Conservation (phyloP, 164 flowering plant species). For the Magnolia officinalis region DNA sequence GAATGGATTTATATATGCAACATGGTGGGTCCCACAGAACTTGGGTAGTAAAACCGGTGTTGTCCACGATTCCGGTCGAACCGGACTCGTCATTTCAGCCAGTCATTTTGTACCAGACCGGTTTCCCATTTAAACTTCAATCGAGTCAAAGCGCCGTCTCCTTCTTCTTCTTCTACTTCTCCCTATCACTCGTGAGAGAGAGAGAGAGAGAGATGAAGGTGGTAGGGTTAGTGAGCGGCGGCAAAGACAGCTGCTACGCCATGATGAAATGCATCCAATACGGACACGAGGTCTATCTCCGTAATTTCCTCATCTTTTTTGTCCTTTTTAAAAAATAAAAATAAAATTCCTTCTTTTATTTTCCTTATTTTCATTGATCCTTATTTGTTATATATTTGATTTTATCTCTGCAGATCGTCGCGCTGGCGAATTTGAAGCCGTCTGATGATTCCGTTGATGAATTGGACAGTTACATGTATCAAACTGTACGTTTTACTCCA, state of each 20-base stretch:
- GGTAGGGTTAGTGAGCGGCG: conserved; percentile 90
- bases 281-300: conserved; percentile 66
- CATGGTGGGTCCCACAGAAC: too few relatives aligned
- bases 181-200: too few relatives aligned
- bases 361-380: not conserved
- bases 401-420: conserved; percentile 58
- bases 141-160: too few relatives aligned
- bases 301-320: not conserved
- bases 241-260: conserved; percentile 95
- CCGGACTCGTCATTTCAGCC: too few relatives aligned
- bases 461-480: conserved; percentile 95
- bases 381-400: not conserved
- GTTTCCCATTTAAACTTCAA: too few relatives aligned
- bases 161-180: too few relatives aligned
- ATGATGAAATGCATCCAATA: conserved; percentile 86
- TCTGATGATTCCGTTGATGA: conserved; percentile 82
- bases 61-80: too few relatives aligned
- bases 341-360: not conserved
- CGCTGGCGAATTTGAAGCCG: conserved; percentile 93
- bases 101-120: too few relatives aligned
- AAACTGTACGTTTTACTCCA: conserved; percentile 57
- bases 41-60: too few relatives aligned
- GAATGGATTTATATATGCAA: too few relatives aligned
- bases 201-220: conserved; percentile 56
- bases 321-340: not conserved